These are phyloP conservation scores for Afroboletus lepidellus DNA, from an alignment of 1,284 basidiomycete species.

Conservation along the genomic window DNA sequence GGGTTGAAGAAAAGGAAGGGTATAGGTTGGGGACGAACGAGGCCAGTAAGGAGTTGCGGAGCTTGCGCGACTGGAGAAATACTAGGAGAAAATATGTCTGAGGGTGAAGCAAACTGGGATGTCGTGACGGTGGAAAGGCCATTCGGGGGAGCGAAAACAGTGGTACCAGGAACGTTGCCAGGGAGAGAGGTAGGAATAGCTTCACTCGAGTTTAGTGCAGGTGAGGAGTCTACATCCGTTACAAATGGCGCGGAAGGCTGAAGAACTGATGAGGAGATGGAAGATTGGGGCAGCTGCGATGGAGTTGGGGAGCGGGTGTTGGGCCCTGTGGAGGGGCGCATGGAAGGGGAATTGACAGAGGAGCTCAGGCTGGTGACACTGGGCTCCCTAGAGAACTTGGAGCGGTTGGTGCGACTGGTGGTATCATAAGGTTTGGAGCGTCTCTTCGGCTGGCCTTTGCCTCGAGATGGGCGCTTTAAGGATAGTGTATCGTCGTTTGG, in stretches of 20 bases:
- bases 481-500: slow-evolving; percentile 36
- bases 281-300: slow-evolving; percentile 19
- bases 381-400: slow-evolving; percentile 45
- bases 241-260: slow-evolving; percentile 10
- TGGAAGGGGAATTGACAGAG: slow-evolving; percentile 43
- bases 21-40: slow-evolving; percentile 31
- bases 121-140: slow-evolving; percentile 15
- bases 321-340: slow-evolving; percentile 35
- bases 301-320: slow-evolving; percentile 53
- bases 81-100: slow-evolving; percentile 21
- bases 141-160: slow-evolving; percentile 17
- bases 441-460: slow-evolving; percentile 36
- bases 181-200: slow-evolving; percentile 13
- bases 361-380: slow-evolving; percentile 54
- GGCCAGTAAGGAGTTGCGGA: slow-evolving; percentile 17
- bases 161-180: slow-evolving; percentile 2
- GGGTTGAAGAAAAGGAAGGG: slow-evolving; percentile 65
- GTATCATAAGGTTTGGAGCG: slow-evolving; percentile 63
- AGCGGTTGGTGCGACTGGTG: slow-evolving; percentile 41
- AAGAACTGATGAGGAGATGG: slow-evolving; percentile 11
- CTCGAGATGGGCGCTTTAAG: slow-evolving; percentile 45
- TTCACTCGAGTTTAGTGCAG: slow-evolving; percentile 11
- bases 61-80: slow-evolving; percentile 16
- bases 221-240: slow-evolving; percentile 7
- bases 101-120: slow-evolving; percentile 16